These are phyloP conservation scores for Malassezia nana DNA, from an alignment of 1,284 basidiomycete genomes.

Conservation along the genomic window DNA sequence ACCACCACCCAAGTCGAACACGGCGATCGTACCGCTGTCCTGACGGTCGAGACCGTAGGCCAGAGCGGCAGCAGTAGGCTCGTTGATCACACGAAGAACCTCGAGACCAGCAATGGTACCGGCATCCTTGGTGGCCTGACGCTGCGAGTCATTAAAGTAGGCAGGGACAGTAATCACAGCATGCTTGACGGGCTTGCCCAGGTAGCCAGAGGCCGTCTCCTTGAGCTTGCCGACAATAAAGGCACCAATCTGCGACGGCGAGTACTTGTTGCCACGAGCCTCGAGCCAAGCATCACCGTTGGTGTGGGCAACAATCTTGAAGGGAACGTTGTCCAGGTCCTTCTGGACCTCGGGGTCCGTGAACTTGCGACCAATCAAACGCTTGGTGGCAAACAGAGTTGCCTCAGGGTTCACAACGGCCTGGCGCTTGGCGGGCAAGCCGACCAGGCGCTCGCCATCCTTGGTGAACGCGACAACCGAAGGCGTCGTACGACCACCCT, in stretches of 20 bases:
- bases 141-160: constrained; percentile 98
- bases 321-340: constrained; percentile 63
- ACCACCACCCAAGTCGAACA: constrained; percentile 90
- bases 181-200: constrained; percentile 87
- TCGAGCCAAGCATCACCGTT: constrained; percentile 66
- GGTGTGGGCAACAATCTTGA: constrained; percentile 63
- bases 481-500: constrained; percentile 94
- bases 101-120: constrained; percentile 94
- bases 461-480: constrained; percentile 98
- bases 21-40: constrained; percentile 59
- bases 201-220: constrained; percentile 81
- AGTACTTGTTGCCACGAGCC: constrained; percentile 56
- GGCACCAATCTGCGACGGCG: constrained; percentile 61
- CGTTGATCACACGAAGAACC: constrained; percentile 95
- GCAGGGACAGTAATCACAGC: constrained; percentile 88
- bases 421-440: constrained; percentile 92
- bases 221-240: constrained; percentile 86
- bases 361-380: constrained; percentile 88
- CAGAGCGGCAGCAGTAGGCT: constrained; percentile 92
- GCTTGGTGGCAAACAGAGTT: constrained; percentile 68
- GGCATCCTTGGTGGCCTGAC: constrained; percentile 95
- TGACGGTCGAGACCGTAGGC: constrained; percentile 61
- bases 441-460: constrained; percentile 61
- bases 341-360: constrained; percentile 84
- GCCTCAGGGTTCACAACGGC: constrained; percentile 80